Base-by-base conservation (phyloP, 345 rosid species). In the Raphanus raphanistrum region DNA sequence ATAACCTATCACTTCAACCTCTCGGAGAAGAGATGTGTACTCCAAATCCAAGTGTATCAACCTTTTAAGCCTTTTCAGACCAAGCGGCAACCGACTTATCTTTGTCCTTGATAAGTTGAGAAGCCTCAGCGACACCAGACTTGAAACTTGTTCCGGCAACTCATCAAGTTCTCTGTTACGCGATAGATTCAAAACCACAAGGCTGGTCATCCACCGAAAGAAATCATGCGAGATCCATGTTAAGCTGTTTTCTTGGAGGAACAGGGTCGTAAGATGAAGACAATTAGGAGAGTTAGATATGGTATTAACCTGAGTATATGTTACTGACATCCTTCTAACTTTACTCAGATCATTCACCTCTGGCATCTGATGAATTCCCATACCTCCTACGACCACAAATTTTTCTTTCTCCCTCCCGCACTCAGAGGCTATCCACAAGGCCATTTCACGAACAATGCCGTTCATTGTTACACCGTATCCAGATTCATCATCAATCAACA, bases 401-500 rank as follows among this genome's bases (percentile, higher is more conserved):
- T 58, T 58, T 25, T 58, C 63, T 1, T 25, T 4, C 6, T 10
- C 32, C n/a, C 63, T 58, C 63, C 63, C 61, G 13, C 11, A 57
- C 3, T 21, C 61, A 57, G 61, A 57, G 10, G 76, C 76, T 72
- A 82, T 81, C 82, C 83, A 76, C 58, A 80, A 35, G 1, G 87
- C 87, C 57, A 80, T 59, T 66, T 86, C 89, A 41, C 79, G 71
- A 4, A 84, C 79, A 29, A 86, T 35, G 5, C 60, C 82, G 32
- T 82, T 82, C 85, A 86, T 80, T 68, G 73, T 86, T 27, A 81
- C 67, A 6, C 64, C 73, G 12, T 54, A 58, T 55, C 74, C 26
- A 33, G 11, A 3, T 21, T 38, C 52, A 21, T 25, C 2, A 45
- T 84, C 86, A 10, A 79, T 29, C 62, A 84, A 38, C 52, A 82